phyloP scores from a whole-genome alignment of 768 basidiomycete genomes.

The Obba rivulosa region DNA sequence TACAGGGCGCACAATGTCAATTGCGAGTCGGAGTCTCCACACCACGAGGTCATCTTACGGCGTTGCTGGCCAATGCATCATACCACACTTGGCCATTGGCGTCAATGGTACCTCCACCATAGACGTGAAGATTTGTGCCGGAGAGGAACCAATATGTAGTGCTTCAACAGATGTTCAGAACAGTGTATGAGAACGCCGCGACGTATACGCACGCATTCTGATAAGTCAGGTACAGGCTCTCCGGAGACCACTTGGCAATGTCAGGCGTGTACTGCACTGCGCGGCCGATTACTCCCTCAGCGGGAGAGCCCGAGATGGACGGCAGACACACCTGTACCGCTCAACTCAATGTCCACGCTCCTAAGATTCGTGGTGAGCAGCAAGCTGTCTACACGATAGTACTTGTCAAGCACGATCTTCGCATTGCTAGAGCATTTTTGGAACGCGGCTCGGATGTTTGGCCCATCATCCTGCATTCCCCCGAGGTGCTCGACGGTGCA shows the following conservation, averaged over 20 bases:
- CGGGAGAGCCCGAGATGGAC: neutral
- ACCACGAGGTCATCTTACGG: constrained; percentile 4
- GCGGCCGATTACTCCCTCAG: neutral
- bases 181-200: neutral
- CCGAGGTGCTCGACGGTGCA: constrained; percentile 27
- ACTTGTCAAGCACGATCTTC: constrained; percentile 27
- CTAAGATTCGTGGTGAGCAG: constrained; percentile 32
- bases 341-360: constrained; percentile 34
- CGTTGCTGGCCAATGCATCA: constrained; percentile 23
- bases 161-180: constrained; percentile 11
- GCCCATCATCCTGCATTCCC: constrained; percentile 31
- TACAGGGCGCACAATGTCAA: constrained; percentile 3
- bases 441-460: constrained; percentile 30
- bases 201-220: constrained; percentile 33
- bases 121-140: constrained; percentile 30
- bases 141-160: constrained; percentile 38
- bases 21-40: neutral
- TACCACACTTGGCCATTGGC: constrained; percentile 43
- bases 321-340: constrained; percentile 26
- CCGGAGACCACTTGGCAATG: constrained; percentile 36
- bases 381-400: constrained; percentile 34
- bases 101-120: constrained; percentile 43
- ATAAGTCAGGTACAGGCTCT: constrained; percentile 34
- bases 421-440: constrained; percentile 23
- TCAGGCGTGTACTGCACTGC: constrained; percentile 33